These are phyloP conservation scores for Aureobasidium mangrovei DNA, from an alignment of 2,329 filamentous ascomycete species.

Conservation along the genomic window DNA sequence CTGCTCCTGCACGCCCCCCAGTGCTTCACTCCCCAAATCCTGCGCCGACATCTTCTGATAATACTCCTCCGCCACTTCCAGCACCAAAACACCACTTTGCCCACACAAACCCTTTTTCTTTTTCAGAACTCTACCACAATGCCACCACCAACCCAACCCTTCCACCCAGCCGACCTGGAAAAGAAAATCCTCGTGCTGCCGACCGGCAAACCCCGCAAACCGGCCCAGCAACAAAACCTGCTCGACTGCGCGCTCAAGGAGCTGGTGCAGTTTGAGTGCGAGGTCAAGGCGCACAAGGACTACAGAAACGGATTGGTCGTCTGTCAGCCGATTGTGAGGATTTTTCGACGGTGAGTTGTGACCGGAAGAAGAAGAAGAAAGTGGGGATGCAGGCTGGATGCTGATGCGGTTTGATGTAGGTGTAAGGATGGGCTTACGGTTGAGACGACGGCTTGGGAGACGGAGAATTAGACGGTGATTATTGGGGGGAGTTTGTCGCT, in stretches of 20 bases:
- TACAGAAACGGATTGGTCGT: slow-evolving; percentile 33
- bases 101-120: slow-evolving; percentile 14
- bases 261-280: slow-evolving; percentile 55
- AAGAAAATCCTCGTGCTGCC: slow-evolving; percentile 43
- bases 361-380: not conserved
- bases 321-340: slow-evolving; percentile 49
- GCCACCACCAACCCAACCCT: slow-evolving; percentile 47
- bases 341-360: slow-evolving; percentile 48
- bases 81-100: not conserved
- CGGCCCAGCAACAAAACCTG: slow-evolving; percentile 40
- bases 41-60: slow-evolving; percentile 27
- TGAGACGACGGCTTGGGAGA: slow-evolving; percentile 55
- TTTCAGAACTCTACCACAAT: slow-evolving; percentile 30
- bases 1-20: slow-evolving; percentile 43
- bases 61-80: not conserved
- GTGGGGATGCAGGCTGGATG: not conserved
- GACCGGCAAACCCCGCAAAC: slow-evolving; percentile 45
- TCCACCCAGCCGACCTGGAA: slow-evolving; percentile 44
- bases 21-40: slow-evolving; percentile 45
- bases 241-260: slow-evolving; percentile 49
- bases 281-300: slow-evolving; percentile 38
- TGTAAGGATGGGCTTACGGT: slow-evolving; percentile 49
- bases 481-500: not conserved
- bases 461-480: not conserved
- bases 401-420: slow-evolving; percentile 23